Evolutionary conservation across 148 eudicot genomes (phyloP), one percentile per base, ranked within the genome.

Genomic region (Beta vulgaris): DNA sequence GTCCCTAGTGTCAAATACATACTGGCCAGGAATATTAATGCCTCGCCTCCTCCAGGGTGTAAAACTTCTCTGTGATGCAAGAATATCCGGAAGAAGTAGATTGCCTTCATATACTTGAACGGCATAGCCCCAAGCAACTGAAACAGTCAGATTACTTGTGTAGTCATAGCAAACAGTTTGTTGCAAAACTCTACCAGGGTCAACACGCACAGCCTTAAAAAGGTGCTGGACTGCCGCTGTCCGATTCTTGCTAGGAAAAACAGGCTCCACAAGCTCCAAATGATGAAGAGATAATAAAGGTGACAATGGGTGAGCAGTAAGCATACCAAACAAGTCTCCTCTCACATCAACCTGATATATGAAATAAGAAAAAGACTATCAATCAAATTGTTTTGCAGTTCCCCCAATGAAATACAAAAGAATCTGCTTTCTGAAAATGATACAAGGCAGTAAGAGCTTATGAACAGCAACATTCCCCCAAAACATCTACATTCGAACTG

Each of bases 71-170:
- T 79, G 85, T 76, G 75, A 42, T 7, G 82, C 75, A 68, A 90
- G 80, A 46, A 92, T 81, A 64, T 90, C 90, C 6, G 90, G 92
- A 69, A 92, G 86, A 53, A 82, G 87, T 64, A 78, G 69, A 73
- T 88, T 87, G 53, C 90, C 93, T 79, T 89, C 87, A 76, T 77
- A 91, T 29, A 93, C 77, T 83, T 91, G 96, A 84, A 91, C 74
- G 42, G 87, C 87, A 76, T 88, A 91, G n/a, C 98, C 96, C 96
- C 96, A 91, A 2, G 91, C 81, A 61, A 89, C 62, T 8, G 96
- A 86, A 39, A 89, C 60, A 6, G 96, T 77, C 81, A 88, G 55
- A 46, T 82, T 87, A 46, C 44, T 84, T 57, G 62, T 29, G 28
- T 46, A 69, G 71, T 89, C 85, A 61, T 89, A 84, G 83, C 93